A percentile compares a stretch with the other conserved stretches of the same genome.
Evolutionary conservation across 1,139 yeast genomes (phyloP).

Genomic region (Petasospora fabianii): DNA sequence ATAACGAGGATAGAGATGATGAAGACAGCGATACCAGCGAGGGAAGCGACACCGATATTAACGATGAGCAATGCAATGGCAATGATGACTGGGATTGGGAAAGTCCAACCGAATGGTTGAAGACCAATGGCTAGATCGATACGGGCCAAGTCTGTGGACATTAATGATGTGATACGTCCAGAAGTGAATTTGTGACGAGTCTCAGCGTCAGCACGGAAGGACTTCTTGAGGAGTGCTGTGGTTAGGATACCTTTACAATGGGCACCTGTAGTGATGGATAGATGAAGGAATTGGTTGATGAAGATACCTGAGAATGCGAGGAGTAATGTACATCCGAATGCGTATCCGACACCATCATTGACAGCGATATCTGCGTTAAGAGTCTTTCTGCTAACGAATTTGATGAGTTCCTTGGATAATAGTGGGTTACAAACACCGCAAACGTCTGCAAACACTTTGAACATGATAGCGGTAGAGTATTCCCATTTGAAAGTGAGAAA

Average conservation of each 20-base stretch:
- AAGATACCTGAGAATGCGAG: slow-evolving; percentile 47
- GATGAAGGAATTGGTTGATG: slow-evolving; percentile 60
- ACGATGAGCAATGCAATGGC: slow-evolving; percentile 61
- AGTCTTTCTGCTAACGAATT: slow-evolving; percentile 41
- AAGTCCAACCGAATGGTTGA: slow-evolving; percentile 60
- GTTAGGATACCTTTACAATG: slow-evolving; percentile 64
- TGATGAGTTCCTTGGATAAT: slow-evolving; percentile 50
- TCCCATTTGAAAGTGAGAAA: slow-evolving; percentile 55
- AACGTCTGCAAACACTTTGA: slow-evolving; percentile 45
- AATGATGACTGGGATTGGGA: slow-evolving; percentile 58
- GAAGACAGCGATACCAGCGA: slow-evolving; percentile 62
- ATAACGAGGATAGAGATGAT: slow-evolving; percentile 33
- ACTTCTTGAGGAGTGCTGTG: slow-evolving; percentile 62
- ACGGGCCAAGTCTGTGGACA: slow-evolving; percentile 78
- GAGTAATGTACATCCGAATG: slow-evolving; percentile 49
- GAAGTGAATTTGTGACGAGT: slow-evolving; percentile 59
- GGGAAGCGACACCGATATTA: slow-evolving; percentile 70
- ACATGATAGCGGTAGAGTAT: slow-evolving; percentile 41
- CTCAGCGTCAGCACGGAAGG: slow-evolving; percentile 56
- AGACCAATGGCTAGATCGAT: slow-evolving; percentile 73
- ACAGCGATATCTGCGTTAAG: slow-evolving; percentile 27
- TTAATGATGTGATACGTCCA: slow-evolving; percentile 67
- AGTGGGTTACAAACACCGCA: slow-evolving; percentile 51
- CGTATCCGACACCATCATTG: slow-evolving; percentile 58
- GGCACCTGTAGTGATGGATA: slow-evolving; percentile 62